A percentile compares a stretch with the other conserved stretches of the same genome.
Evolutionary conservation across 768 basidiomycete species (phyloP).

Genomic region (Amanita pseudoporphyria): DNA sequence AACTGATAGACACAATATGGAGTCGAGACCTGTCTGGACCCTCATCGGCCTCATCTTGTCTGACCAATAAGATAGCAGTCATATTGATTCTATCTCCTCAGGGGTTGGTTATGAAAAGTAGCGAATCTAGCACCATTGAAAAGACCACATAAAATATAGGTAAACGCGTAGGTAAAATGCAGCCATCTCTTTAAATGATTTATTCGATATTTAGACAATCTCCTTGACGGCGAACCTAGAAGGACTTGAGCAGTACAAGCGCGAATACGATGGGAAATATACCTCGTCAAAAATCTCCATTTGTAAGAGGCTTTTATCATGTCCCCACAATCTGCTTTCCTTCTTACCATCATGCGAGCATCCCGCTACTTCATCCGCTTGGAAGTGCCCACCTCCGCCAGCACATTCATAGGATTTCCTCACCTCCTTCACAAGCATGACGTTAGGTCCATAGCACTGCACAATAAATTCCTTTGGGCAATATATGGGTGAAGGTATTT

Average conservation of each 20-base stretch:
- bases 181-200: conserved; percentile 13
- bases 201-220: conserved; percentile 58
- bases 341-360: conserved; percentile 64
- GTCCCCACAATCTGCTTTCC: conserved; percentile 68
- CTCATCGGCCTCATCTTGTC: too few species aligned
- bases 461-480: conserved; percentile 59
- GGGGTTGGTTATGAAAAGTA: too few species aligned
- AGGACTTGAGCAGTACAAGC: not conserved
- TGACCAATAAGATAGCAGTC: too few species aligned
- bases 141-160: too few species aligned
- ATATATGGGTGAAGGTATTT: conserved; percentile 56
- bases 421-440: conserved; percentile 45
- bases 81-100: too few species aligned
- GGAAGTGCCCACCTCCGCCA: conserved; percentile 73
- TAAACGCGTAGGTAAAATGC: too few species aligned
- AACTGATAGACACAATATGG: too few species aligned
- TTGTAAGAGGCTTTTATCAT: conserved; percentile 69
- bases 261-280: conserved; percentile 9
- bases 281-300: conserved; percentile 88
- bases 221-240: conserved; percentile 58
- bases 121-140: too few species aligned
- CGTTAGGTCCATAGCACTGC: conserved; percentile 42
- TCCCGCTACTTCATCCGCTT: conserved; percentile 83
- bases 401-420: conserved; percentile 46
- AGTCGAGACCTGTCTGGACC: too few species aligned